Conservation (phyloP, 2,329 filamentous ascomycete genomes). For the Fusarium sp. region DNA sequence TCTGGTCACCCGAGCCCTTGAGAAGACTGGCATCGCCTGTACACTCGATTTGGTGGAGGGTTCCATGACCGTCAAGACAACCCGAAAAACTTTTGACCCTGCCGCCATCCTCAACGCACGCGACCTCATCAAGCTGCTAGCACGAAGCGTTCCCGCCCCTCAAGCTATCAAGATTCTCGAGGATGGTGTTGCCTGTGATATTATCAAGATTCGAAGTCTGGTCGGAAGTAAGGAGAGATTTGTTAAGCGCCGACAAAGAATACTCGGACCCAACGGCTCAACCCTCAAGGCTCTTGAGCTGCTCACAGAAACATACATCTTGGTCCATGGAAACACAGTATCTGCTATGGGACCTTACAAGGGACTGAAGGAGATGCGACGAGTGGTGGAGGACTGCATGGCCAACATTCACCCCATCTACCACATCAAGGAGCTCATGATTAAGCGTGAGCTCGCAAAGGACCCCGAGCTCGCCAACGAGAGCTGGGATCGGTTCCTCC, state of each 20-base stretch:
- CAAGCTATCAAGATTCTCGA: constrained; percentile 96
- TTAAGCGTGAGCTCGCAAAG: constrained; percentile 91
- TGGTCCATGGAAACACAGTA: constrained; percentile 98
- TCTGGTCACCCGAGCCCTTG: constrained; percentile 86
- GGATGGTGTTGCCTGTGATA: constrained; percentile 91
- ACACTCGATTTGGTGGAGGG: constrained; percentile 95
- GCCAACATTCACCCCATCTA: constrained; percentile 97
- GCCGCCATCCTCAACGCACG: constrained; percentile 93
- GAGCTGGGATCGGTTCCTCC: constrained; percentile 96
- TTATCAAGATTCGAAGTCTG: constrained; percentile 94
- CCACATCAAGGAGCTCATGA: constrained; percentile 82
- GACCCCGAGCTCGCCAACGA: constrained; percentile 88
- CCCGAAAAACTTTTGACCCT: constrained; percentile 90
- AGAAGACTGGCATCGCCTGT: constrained; percentile 90
- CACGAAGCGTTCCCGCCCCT: constrained; percentile 91
- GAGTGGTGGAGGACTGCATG: constrained; percentile 96
- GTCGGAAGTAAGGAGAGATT: constrained; percentile 96
- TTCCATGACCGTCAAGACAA: constrained; percentile 97
- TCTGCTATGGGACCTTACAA: constrained; percentile 93
- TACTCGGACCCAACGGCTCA: constrained; percentile 90
- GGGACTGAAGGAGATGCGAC: constrained; percentile 90
- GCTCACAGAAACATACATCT: constrained; percentile 90
- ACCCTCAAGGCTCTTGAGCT: constrained; percentile 96
- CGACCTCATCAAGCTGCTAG: constrained; percentile 93
- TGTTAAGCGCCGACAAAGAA: constrained; percentile 92